phyloP scores from a whole-genome alignment of 257 asterid genomes.

The Penstemon barbatus region DNA sequence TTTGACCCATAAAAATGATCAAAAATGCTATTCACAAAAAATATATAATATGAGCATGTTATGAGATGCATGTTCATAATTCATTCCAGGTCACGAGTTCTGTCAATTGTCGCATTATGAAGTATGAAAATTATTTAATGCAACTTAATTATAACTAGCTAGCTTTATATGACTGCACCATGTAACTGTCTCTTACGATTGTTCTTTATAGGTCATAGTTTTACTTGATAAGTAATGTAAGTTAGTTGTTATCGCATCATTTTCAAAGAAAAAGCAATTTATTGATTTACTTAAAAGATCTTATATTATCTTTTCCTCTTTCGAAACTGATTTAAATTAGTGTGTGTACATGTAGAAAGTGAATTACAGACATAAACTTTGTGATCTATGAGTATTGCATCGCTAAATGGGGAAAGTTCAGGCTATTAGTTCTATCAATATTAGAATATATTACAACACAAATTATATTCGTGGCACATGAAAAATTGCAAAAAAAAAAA shows the following conservation, averaged over 20 bases:
- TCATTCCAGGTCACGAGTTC: slow-evolving; percentile 28
- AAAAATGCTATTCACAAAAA: not conserved
- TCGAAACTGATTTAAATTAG: not conserved
- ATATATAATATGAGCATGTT: not conserved
- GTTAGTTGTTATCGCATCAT: not conserved
- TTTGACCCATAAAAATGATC: too few relatives aligned
- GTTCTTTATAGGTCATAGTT: not conserved
- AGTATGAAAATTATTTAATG: not conserved
- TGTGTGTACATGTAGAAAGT: not conserved
- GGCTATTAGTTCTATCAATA: not conserved
- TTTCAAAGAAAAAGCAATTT: slow-evolving; percentile 7
- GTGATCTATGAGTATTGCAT: slow-evolving; percentile 22
- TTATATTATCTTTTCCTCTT: not conserved
- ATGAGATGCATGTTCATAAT: slow-evolving; percentile 1
- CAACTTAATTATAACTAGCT: slow-evolving; percentile 23
- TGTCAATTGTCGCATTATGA: slow-evolving; percentile 31
- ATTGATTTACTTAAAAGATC: not conserved
- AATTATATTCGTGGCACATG: too few relatives aligned
- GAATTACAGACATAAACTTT: slow-evolving; percentile 22
- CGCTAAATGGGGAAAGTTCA: slow-evolving; percentile 12
- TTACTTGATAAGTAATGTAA: not conserved
- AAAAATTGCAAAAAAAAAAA: too few relatives aligned
- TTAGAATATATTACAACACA: too few relatives aligned
- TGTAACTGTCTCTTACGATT: not conserved
- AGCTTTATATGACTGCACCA: slow-evolving; percentile 23